Percentiles rank a stretch among this genome's conserved stretches.
These are phyloP conservation scores for Adansonia grandidieri DNA, from an alignment of 441 rosid genomes.

Conservation along the genomic window DNA sequence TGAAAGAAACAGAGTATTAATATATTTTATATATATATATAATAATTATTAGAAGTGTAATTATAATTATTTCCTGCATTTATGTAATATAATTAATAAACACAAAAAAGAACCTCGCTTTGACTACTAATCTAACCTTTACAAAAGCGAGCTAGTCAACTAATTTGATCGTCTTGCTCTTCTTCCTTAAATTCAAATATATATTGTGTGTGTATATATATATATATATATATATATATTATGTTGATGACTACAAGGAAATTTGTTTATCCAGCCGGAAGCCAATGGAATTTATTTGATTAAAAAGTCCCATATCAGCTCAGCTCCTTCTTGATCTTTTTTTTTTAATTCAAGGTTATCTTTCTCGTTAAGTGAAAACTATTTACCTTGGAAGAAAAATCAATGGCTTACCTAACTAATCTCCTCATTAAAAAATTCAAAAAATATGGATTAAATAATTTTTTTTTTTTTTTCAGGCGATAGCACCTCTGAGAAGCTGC, in stretches of 20 bases:
- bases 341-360: background rate
- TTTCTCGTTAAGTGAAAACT: background rate
- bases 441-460: background rate
- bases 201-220: background rate
- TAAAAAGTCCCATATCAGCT: too few relatives aligned
- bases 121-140: background rate
- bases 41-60: background rate
- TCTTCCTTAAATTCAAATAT: constrained; percentile 1
- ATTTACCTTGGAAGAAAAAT: constrained; percentile 19
- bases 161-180: background rate
- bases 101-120: background rate
- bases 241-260: constrained; percentile 3
- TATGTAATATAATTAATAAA: background rate
- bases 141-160: background rate
- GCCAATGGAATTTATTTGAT: too few relatives aligned
- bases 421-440: background rate
- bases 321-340: too few relatives aligned
- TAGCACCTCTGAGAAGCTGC: constrained; percentile 31
- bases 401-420: constrained; percentile 12
- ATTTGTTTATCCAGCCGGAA: too few relatives aligned
- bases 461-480: background rate
- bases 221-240: background rate
- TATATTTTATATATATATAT: background rate
- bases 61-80: background rate
- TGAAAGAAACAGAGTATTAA: background rate